Evolutionary conservation across 1,284 basidiomycete genomes (phyloP), one percentile per base, ranked within the genome.

Genomic region (Coniophora puteana): DNA sequence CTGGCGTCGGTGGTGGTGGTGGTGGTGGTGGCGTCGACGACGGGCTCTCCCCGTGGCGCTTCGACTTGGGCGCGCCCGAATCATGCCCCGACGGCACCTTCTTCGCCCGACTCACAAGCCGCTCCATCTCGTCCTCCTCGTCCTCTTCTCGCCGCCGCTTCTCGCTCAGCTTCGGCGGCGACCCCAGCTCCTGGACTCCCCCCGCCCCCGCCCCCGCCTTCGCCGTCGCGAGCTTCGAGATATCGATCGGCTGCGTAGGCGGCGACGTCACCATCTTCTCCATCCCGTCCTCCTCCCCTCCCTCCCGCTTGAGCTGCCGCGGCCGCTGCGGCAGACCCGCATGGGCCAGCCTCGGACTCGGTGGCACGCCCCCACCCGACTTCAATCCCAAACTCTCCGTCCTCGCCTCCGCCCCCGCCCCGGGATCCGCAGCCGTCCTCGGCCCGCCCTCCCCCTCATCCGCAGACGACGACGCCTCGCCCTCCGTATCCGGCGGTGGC

Each of bases 121-220:
- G 44, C 40, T n/a, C n/a, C 48, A 74, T 54, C 51, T 78, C 80
- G 38, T 86, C 84, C 36, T 89, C 88, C 16, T 90, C 87, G 12
- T 89, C 87, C 14, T 83, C 80, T 8, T 76, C 76, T 53, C 89
- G 69, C 51, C 79, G 69, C 38, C 89, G 75, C 63, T 92, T 92
- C 54, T 85, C 83, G 5, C 82, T 71, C 40, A 80, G 53, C 29
- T 74, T 69, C 53, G 73, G 64, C 4, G 69, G 55, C 1, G 54
- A 43, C 34, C 67, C 40, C 35, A 57, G 52, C 17, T 53, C 36
- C 48, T 63, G 63, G 23, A n/a, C n/a, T n/a, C n/a, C n/a, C n/a
- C n/a, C n/a, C n/a, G n/a, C n/a, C n/a, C n/a, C n/a, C n/a, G n/a
- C n/a, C n/a, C n/a, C n/a, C n/a, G n/a, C n/a, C n/a, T n/a, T n/a